Conservation (phyloP, 2,329 filamentous ascomycete genomes). For the Phialemonium atrogriseum region DNA sequence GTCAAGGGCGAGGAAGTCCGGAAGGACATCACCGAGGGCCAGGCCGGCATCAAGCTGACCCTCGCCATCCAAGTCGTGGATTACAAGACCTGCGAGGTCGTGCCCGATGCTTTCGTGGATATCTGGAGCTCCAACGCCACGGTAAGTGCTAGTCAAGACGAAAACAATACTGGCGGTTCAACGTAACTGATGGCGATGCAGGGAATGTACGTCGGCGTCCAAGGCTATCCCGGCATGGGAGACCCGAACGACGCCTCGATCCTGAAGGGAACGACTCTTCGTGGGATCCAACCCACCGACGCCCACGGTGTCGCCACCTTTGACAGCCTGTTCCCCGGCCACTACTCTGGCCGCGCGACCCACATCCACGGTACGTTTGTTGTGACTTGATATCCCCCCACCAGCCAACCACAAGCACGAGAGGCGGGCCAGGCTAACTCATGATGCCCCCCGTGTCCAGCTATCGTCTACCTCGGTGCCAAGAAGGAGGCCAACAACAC, state of each 20-base stretch:
- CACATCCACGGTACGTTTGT: conserved; percentile 33
- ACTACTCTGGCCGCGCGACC: conserved; percentile 35
- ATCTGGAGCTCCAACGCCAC: conserved; percentile 41
- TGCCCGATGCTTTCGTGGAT: conserved; percentile 40
- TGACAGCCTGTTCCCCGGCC: conserved; percentile 33
- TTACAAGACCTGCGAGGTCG: conserved; percentile 41
- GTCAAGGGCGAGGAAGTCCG: conserved; percentile 43
- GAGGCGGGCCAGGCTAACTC: too few relatives aligned
- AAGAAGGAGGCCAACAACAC: conserved; percentile 29
- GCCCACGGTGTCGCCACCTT: conserved; percentile 29
- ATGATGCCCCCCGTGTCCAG: conserved; percentile 5
- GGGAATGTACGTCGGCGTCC: conserved; percentile 25
- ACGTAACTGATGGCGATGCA: not conserved
- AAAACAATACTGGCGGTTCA: not conserved
- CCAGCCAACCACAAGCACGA: too few relatives aligned
- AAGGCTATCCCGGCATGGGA: conserved; percentile 25
- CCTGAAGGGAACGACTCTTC: conserved; percentile 31
- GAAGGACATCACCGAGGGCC: conserved; percentile 34
- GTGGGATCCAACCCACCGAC: conserved; percentile 30
- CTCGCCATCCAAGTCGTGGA: conserved; percentile 47
- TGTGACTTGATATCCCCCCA: too few relatives aligned
- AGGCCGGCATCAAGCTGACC: conserved; percentile 38
- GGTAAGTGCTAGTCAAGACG: conserved; percentile 32
- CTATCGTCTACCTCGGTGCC: conserved; percentile 26
- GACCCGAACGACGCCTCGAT: conserved; percentile 28